Percentiles rank a stretch among this genome's conserved stretches.
Evolutionary conservation across 352 stramenopile genomes (phyloP).

Genomic region (Aphanomyces euteiches): DNA sequence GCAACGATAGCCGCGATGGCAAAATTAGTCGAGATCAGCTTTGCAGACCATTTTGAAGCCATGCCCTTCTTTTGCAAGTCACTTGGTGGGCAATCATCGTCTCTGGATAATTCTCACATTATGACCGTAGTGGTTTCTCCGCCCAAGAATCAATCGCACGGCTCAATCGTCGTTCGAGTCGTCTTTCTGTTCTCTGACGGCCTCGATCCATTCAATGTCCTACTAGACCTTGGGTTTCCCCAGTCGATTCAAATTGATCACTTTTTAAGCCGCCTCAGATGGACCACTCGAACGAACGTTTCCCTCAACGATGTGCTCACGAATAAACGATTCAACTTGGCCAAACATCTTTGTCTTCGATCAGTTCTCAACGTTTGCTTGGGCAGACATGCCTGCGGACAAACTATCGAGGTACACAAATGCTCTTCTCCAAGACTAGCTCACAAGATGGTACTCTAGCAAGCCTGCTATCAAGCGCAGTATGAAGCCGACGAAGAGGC

Average conservation of each 20-base stretch:
- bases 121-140: conserved; percentile 29
- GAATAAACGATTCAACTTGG: conserved; percentile 52
- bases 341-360: conserved; percentile 50
- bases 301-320: conserved; percentile 58
- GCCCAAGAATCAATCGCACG: conserved; percentile 22
- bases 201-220: conserved; percentile 61
- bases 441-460: conserved; percentile 29
- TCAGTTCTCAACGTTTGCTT: conserved; percentile 52
- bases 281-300: conserved; percentile 47
- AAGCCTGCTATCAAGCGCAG: conserved; percentile 45
- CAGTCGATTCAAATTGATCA: conserved; percentile 63
- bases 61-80: conserved; percentile 61
- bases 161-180: conserved; percentile 48
- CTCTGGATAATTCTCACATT: too few species aligned
- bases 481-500: conserved; percentile 29
- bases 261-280: conserved; percentile 46
- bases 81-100: conserved; percentile 42
- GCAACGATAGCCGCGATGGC: conserved; percentile 43
- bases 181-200: conserved; percentile 59
- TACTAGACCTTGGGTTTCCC: conserved; percentile 47
- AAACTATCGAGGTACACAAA: conserved; percentile 36
- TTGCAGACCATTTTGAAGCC: conserved; percentile 51
- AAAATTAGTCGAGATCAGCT: conserved; percentile 56
- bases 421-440: background rate
- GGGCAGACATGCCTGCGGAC: conserved; percentile 49